Evolutionary conservation across 2,329 filamentous ascomycete species (phyloP).

Genomic region (Calonectria montana): DNA sequence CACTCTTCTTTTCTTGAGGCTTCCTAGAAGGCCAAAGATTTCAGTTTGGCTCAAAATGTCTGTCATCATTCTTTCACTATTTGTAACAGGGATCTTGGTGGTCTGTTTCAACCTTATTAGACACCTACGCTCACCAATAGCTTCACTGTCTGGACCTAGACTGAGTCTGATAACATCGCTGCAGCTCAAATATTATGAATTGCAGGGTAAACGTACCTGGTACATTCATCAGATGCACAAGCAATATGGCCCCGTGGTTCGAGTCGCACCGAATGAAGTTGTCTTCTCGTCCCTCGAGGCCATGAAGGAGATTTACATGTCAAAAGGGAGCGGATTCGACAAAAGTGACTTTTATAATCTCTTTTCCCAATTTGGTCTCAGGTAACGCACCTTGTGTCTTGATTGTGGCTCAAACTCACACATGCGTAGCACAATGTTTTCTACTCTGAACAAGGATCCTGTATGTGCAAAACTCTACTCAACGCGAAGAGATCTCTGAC

Average conservation of each 20-base stretch:
- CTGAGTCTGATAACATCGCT: slow-evolving; percentile 16
- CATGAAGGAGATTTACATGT: slow-evolving; percentile 31
- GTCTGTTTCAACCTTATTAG: not conserved
- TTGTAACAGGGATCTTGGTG: not conserved
- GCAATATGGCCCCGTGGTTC: slow-evolving; percentile 20
- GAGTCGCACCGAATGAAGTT: slow-evolving; percentile 29
- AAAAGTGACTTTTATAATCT: slow-evolving; percentile 28
- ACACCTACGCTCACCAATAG: slow-evolving; percentile 19
- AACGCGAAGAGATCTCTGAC: not conserved
- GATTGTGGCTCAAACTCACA: fast-evolving
- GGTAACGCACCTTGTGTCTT: not conserved
- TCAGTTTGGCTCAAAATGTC: not conserved
- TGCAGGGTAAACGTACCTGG: slow-evolving; percentile 22
- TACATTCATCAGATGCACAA: slow-evolving; percentile 25
- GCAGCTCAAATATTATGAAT: slow-evolving; percentile 25
- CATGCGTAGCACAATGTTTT: slow-evolving; percentile 24
- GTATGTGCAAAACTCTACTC: not conserved
- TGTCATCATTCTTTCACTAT: not conserved
- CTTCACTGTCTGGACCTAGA: slow-evolving; percentile 25
- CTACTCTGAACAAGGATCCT: slow-evolving; percentile 20
- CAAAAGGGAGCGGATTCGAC: slow-evolving; percentile 29
- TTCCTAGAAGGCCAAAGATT: not conserved
- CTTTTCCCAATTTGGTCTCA: slow-evolving; percentile 27
- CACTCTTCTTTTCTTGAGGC: not conserved
- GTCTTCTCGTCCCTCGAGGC: slow-evolving; percentile 26